phyloP scores from a whole-genome alignment of 2,329 filamentous ascomycete species.

The Claviceps quebecensis region DNA sequence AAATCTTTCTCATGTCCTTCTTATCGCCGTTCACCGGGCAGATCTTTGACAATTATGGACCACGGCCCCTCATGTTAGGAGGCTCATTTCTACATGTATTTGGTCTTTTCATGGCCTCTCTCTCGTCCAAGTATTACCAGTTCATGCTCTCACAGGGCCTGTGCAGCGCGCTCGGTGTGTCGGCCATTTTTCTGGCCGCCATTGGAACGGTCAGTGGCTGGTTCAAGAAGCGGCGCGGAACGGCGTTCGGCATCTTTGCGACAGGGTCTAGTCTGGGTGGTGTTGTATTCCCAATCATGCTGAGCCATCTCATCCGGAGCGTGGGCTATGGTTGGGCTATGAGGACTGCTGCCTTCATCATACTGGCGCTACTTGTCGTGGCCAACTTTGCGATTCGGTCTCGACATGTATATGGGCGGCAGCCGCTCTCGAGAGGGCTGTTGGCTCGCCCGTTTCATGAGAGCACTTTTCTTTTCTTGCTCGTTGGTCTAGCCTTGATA shows the following conservation, averaged over 20 bases:
- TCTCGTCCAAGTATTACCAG: constrained; percentile 5
- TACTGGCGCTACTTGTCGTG: constrained; percentile 19
- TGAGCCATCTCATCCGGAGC: constrained; percentile 18
- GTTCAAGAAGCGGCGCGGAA: constrained; percentile 20
- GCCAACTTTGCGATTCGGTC: constrained; percentile 21
- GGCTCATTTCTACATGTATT: constrained; percentile 45
- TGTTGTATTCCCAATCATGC: constrained; percentile 27
- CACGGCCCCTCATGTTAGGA: constrained; percentile 36
- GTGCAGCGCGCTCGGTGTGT: constrained; percentile 22
- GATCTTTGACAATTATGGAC: constrained; percentile 49
- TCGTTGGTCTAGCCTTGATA: constrained; percentile 14
- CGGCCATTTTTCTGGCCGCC: constrained; percentile 20
- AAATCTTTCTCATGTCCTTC: constrained; percentile 16
- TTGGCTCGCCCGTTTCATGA: constrained; percentile 13
- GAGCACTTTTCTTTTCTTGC: constrained; percentile 12
- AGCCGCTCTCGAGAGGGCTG: constrained; percentile 1
- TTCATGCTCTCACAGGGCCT: constrained; percentile 22
- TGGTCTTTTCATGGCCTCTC: constrained; percentile 23
- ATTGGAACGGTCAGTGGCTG: constrained; percentile 19
- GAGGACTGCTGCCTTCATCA: constrained; percentile 23
- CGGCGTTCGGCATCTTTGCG: constrained; percentile 21
- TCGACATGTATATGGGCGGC: constrained; percentile 3
- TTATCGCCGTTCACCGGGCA: constrained; percentile 2
- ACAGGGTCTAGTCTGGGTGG: constrained; percentile 25
- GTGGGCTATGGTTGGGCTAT: constrained; percentile 28